These are phyloP conservation scores for Emericellopsis atlantica DNA, from an alignment of 2,329 filamentous ascomycete species.

Conservation along the genomic window DNA sequence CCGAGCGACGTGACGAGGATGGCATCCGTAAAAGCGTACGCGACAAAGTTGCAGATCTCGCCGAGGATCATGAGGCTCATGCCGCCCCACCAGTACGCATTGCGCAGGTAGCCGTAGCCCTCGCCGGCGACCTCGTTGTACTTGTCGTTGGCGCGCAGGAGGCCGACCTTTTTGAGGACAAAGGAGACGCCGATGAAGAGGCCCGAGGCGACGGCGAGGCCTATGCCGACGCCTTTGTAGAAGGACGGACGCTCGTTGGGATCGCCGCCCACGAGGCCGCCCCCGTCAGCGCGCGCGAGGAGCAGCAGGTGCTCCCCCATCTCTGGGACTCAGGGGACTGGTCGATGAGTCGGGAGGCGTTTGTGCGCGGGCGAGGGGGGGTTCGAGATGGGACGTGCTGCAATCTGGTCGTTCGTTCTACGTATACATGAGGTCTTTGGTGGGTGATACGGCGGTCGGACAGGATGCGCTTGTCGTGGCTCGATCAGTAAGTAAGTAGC, in stretches of 20 bases:
- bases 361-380: background rate
- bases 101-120: slow-evolving; percentile 95
- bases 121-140: slow-evolving; percentile 94
- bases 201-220: slow-evolving; percentile 75
- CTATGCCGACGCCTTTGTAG: slow-evolving; percentile 81
- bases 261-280: slow-evolving; percentile 2
- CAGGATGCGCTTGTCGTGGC: too few relatives aligned
- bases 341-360: background rate
- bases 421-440: too few relatives aligned
- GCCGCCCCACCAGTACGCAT: slow-evolving; percentile 85
- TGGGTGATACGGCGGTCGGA: too few relatives aligned
- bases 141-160: slow-evolving; percentile 87
- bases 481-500: too few relatives aligned
- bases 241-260: slow-evolving; percentile 26
- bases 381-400: background rate
- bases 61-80: slow-evolving; percentile 97
- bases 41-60: slow-evolving; percentile 94
- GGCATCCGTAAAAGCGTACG: slow-evolving; percentile 92
- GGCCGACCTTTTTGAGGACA: slow-evolving; percentile 85
- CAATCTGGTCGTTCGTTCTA: too few relatives aligned
- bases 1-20: slow-evolving; percentile 90
- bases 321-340: background rate
- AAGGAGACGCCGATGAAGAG: slow-evolving; percentile 91
- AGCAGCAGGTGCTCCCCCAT: slow-evolving; percentile 3
- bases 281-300: slow-evolving; percentile 1